Base-by-base conservation (phyloP, 345 rosid genomes). In the Geranium rotundifolium region DNA sequence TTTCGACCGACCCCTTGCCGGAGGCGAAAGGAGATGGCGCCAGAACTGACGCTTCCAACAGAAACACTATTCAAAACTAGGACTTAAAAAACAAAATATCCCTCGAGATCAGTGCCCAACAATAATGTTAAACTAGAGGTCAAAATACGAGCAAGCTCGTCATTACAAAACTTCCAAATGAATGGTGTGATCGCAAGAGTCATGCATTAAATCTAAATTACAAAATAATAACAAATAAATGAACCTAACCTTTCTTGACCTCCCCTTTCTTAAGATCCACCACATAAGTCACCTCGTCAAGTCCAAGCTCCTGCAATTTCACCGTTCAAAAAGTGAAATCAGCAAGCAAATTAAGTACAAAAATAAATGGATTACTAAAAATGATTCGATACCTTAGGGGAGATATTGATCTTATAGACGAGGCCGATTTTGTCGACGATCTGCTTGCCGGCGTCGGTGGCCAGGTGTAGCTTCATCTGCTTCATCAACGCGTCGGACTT, bases 231-330 rank as follows among this genome's bases (percentile, higher is more conserved):
- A 23, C 27, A 23, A 23, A 23, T 23, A 23, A 23, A 23, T 23
- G 2, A 23, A 23, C 63, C 78, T n/a, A 67, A 93, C 99, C 97
- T 90, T 86, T 84, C 19, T 69, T 76, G 58, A 90, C 90, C 67
- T 86, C 81, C 63, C 99, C 99, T 80, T 84, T 86, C 87, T 93
- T 93, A 68, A 93, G 90, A 86, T 93, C 86, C 46, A 93, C 81
- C 66, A 82, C 70, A 70, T 69, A 87, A 59, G 75, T 66, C 67
- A 88, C 95, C 80, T 93, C 97, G 62, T 90, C 82, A 54, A 86
- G 59, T 65, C 99, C 99, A 71, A 93, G 72, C 90, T 88, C 90
- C 99, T 93, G 72, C 63, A 61, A 23, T 23, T 23, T 23, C 27
- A 23, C 27, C 27, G 2, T 5, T 34, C 50, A 27, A 27, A 37